A percentile compares a stretch with the other conserved stretches of the same genome.
Evolutionary conservation across 139 green algal genomes (phyloP).

Genomic region (Chlamydomonas sp.): DNA sequence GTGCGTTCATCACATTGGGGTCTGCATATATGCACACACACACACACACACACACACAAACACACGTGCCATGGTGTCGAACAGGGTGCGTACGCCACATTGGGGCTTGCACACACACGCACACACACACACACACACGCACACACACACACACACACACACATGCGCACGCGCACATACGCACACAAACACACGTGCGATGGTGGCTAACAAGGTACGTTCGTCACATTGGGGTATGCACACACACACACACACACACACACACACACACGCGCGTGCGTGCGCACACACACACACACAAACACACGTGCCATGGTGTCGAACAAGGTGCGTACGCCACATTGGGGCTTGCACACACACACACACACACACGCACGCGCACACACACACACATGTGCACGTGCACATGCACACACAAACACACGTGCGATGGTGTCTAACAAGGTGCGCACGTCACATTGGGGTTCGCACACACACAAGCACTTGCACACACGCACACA

Average conservation of each 20-base stretch:
- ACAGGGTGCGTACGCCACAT: background rate
- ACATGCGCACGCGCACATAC: background rate
- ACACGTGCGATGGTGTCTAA: no score
- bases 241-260: background rate
- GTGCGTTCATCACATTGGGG: no score
- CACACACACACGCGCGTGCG: background rate
- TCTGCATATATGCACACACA: no score
- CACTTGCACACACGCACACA: no score
- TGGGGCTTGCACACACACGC: background rate
- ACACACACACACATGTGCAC: background rate
- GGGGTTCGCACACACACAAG: no score
- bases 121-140: background rate
- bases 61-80: background rate
- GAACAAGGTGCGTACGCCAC: background rate
- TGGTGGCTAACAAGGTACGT: no score
- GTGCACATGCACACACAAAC: background rate
- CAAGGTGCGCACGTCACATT: no score
- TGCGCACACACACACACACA: background rate
- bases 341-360: background rate
- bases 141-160: background rate
- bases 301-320: background rate
- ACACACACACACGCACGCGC: background rate
- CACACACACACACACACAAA: no score
- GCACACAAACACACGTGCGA: no score
- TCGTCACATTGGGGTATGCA: background rate